These are phyloP conservation scores for Pichia norvegensis DNA, from an alignment of 1,139 yeast genomes.

Conservation along the genomic window DNA sequence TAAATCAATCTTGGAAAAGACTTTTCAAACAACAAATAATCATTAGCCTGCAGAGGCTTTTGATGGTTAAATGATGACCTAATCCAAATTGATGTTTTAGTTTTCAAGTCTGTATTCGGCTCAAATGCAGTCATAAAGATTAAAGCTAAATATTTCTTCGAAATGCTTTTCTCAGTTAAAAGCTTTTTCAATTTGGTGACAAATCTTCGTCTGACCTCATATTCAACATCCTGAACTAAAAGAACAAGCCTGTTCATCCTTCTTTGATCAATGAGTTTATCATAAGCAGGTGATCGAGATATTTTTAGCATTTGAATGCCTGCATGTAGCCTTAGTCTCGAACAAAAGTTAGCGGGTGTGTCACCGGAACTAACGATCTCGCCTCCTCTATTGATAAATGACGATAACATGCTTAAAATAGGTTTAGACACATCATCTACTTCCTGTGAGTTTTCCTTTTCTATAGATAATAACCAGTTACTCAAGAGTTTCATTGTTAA, in stretches of 20 bases:
- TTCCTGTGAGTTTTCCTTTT: constrained; percentile 31
- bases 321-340: constrained; percentile 59
- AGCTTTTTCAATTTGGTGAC: constrained; percentile 44
- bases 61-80: constrained; percentile 48
- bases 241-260: constrained; percentile 48
- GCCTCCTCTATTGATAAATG: constrained; percentile 73
- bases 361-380: constrained; percentile 53
- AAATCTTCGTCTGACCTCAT: constrained; percentile 49
- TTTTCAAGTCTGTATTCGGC: constrained; percentile 45
- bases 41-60: constrained; percentile 15
- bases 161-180: constrained; percentile 45
- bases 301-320: constrained; percentile 60
- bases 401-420: constrained; percentile 56
- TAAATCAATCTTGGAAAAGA: constrained; percentile 62
- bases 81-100: constrained; percentile 63
- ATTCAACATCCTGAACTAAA: constrained; percentile 60
- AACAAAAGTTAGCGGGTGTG: constrained; percentile 57
- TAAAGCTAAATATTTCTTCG: constrained; percentile 60
- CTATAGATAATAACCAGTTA: constrained; percentile 40
- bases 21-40: constrained; percentile 50
- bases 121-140: constrained; percentile 74
- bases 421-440: constrained; percentile 45
- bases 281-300: constrained; percentile 49
- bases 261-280: constrained; percentile 43
- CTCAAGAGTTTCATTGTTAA: constrained; percentile 54